Evolutionary conservation across 192 early-diverging fungal genomes (phyloP).

Genomic region (Entomortierella parvispora): DNA sequence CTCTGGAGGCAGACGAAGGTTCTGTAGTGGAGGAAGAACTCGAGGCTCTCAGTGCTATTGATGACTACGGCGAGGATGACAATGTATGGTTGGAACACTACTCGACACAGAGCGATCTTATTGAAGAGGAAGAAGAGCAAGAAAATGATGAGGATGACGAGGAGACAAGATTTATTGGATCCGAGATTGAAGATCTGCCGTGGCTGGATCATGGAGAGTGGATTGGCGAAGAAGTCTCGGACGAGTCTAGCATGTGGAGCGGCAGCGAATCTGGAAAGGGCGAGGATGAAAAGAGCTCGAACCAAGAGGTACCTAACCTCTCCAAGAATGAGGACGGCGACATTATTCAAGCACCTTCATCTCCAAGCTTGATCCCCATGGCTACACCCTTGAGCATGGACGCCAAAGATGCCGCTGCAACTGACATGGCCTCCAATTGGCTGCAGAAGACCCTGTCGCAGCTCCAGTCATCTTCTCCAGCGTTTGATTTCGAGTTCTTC

Average conservation of each 20-base stretch:
- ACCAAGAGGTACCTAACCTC: background rate
- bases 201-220: slow-evolving; percentile 49
- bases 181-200: slow-evolving; percentile 37
- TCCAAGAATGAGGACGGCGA: slow-evolving; percentile 12
- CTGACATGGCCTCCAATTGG: slow-evolving; percentile 52
- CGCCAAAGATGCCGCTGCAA: slow-evolving; percentile 38
- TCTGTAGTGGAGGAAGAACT: slow-evolving; percentile 39
- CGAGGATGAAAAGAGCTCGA: background rate
- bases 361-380: slow-evolving; percentile 40
- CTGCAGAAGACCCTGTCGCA: slow-evolving; percentile 56
- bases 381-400: slow-evolving; percentile 36
- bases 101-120: slow-evolving; percentile 33
- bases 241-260: slow-evolving; percentile 39
- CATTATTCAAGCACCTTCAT: slow-evolving; percentile 39
- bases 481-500: slow-evolving; percentile 41
- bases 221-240: slow-evolving; percentile 42
- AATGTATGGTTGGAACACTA: slow-evolving; percentile 38
- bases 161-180: slow-evolving; percentile 38
- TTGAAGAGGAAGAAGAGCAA: slow-evolving; percentile 16
- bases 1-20: slow-evolving; percentile 35
- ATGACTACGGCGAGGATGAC: slow-evolving; percentile 30
- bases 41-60: slow-evolving; percentile 14
- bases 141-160: slow-evolving; percentile 8
- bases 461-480: slow-evolving; percentile 44
- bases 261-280: slow-evolving; percentile 27